These are phyloP conservation scores for Fusarium humuli DNA, from an alignment of 2,329 filamentous ascomycete genomes.

Conservation along the genomic window DNA sequence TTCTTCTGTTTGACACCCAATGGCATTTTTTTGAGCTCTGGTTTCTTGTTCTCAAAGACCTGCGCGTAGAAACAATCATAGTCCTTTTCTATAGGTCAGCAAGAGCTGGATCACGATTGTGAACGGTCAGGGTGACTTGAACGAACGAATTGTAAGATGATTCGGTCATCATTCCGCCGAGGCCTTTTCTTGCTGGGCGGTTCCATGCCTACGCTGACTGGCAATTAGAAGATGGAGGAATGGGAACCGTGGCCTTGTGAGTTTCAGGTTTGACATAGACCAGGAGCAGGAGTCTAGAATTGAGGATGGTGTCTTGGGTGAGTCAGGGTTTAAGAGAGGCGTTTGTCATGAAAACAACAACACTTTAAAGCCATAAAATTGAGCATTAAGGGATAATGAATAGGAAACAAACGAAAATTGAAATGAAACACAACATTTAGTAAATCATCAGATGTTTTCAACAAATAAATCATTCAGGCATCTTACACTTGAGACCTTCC, in stretches of 20 bases:
- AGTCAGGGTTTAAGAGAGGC: neutral
- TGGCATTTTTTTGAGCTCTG: conserved; percentile 76
- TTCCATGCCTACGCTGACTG: conserved; percentile 45
- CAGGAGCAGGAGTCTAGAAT: neutral
- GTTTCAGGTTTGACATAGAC: conserved; percentile 26
- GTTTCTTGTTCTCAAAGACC: conserved; percentile 85
- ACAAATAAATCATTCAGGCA: neutral
- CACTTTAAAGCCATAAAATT: neutral
- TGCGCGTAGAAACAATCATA: conserved; percentile 96
- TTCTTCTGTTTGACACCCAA: conserved; percentile 93
- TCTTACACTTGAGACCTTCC: neutral
- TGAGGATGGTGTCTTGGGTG: neutral
- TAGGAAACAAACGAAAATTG: neutral
- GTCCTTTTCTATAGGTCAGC: conserved; percentile 60
- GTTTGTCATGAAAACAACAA: neutral
- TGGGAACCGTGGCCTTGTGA: conserved; percentile 10
- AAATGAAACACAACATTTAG: neutral
- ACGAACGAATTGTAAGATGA: conserved; percentile 85
- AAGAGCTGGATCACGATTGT: conserved; percentile 14
- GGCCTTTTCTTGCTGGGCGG: conserved; percentile 49
- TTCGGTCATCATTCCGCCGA: conserved; percentile 69
- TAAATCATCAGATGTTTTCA: neutral
- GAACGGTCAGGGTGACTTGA: neutral
- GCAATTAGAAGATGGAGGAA: conserved; percentile 1
- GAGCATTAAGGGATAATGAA: neutral